Conservation (phyloP, 257 asterid genomes). For the Fraxinus americana region DNA sequence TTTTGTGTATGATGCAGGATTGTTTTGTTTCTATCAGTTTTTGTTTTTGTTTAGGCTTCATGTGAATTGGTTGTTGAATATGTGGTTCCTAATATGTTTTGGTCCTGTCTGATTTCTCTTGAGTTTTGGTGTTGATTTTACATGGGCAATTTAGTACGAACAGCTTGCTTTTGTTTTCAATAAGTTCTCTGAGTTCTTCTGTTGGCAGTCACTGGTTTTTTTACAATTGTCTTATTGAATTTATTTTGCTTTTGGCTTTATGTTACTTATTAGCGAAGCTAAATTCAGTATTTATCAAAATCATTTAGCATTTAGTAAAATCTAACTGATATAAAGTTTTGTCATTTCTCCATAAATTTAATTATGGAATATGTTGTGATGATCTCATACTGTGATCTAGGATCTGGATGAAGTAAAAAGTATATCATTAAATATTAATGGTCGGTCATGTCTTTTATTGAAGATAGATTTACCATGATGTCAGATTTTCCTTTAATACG, state of each 20-base stretch:
- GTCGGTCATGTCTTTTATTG: background rate
- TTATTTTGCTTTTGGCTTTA: background rate
- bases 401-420: too few species aligned
- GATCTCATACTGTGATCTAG: too few species aligned
- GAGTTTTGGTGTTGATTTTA: background rate
- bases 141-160: background rate
- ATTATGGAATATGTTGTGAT: too few species aligned
- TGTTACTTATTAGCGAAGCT: background rate
- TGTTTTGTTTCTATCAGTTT: background rate
- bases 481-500: background rate
- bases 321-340: too few species aligned
- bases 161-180: background rate
- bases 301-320: background rate
- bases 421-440: background rate
- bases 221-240: background rate
- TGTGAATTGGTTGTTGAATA: background rate
- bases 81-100: background rate
- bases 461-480: background rate
- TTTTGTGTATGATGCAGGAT: background rate
- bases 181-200: background rate
- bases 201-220: background rate
- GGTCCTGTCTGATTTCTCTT: background rate
- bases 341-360: too few species aligned
- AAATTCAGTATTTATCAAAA: too few species aligned
- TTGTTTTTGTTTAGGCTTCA: background rate